Evolutionary conservation across 768 basidiomycete genomes (phyloP), one percentile per base, ranked within the genome.

Genomic region (Rhodotorula babjevae): DNA sequence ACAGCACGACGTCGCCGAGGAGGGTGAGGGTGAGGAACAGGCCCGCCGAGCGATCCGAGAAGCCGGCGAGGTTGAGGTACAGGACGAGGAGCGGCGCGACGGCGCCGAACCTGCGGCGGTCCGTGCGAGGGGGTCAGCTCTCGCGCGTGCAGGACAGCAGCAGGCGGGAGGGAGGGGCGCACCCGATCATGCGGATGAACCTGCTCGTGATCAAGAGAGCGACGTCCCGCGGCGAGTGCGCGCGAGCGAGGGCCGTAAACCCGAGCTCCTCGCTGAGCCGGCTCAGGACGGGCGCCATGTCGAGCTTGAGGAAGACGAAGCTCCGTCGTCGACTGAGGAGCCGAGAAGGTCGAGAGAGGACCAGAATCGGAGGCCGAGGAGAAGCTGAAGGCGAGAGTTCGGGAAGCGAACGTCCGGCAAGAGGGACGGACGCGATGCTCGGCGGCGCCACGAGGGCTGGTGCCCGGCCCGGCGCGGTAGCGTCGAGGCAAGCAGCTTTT

Each of bases 21-120:
- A 81, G 67, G 10, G 80, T 81, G 36, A 80, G 67, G 0, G 77
- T 73, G 71, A 80, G 77, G 72, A 81, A 81, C 9, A 78, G 61
- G 1, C 80, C 80, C 31, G 79, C 77, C 9, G 60, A 65, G 31
- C 69, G 63, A 44, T 78, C 78, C 36, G 77, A 74, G 61, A 80
- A 78, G 11, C 69, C 72, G n/a, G 79, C 68, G 14, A 63, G 55
- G 19, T 72, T 69, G 62, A 81, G 77, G 72, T 77, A 76, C 19
- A 78, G 52, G 12, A 79, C 75, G 46, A 81, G 74, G 67, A 81
- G 67, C 25, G 79, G 71, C 0, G 79, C 76, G 19, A 61, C 57
- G 2, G 74, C 65, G 29, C 79, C 79, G 65, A 74, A 74, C 4
- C 72, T 73, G 42, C 15, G 31, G 0, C 10, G 6, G 16, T 29